Conservation (phyloP, 805 yeast species). For the Yueomyces sp. region DNA sequence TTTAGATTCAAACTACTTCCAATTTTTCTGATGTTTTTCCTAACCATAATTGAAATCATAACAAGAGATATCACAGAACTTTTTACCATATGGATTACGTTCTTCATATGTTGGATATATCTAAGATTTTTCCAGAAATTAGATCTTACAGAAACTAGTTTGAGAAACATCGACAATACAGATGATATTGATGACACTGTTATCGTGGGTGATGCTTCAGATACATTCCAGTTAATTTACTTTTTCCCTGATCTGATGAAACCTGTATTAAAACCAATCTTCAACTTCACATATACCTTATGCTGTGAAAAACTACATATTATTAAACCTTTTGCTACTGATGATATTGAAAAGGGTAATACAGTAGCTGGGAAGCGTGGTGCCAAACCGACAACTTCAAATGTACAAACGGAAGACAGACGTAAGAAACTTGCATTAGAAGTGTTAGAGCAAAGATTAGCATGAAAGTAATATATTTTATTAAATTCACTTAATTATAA, state of each 20-base stretch:
- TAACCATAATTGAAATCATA: constrained; percentile 20
- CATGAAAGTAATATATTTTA: neutral
- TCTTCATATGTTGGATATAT: constrained; percentile 61
- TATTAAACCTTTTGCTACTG: constrained; percentile 50
- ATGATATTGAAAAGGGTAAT: constrained; percentile 62
- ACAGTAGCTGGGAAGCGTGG: constrained; percentile 51
- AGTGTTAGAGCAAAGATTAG: constrained; percentile 54
- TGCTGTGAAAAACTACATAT: constrained; percentile 31
- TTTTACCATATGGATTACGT: constrained; percentile 44
- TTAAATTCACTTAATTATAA: too few species aligned
- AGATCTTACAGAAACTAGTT: constrained; percentile 8
- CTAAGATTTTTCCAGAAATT: constrained; percentile 65
- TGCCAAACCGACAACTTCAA: constrained; percentile 7
- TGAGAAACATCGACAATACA: constrained; percentile 11
- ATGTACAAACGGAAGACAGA: constrained; percentile 45
- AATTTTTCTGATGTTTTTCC: constrained; percentile 25
- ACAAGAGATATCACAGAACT: constrained; percentile 33
- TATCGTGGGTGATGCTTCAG: constrained; percentile 72
- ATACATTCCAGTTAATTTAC: constrained; percentile 68
- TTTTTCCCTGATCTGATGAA: constrained; percentile 65
- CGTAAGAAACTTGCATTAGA: constrained; percentile 67
- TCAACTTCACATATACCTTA: constrained; percentile 29
- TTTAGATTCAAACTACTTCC: constrained; percentile 55
- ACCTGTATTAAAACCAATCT: constrained; percentile 38
- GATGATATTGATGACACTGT: constrained; percentile 20